Evolutionary conservation across 2,329 filamentous ascomycete species (phyloP).

Genomic region (Trichoderma pleuroti): DNA sequence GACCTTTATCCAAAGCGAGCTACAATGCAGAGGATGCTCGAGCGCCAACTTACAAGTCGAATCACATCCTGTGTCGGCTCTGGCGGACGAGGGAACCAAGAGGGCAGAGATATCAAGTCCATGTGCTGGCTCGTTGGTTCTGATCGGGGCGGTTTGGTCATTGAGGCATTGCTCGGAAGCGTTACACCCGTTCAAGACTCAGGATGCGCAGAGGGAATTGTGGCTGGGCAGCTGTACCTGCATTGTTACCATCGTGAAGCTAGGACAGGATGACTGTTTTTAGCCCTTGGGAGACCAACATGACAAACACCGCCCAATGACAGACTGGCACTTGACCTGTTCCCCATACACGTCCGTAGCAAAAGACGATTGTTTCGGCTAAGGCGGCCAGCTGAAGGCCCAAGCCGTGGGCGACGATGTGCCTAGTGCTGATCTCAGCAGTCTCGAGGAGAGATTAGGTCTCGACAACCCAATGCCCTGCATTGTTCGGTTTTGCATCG

Average conservation of each 20-base stretch:
- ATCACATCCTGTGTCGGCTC: background rate
- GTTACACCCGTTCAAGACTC: background rate
- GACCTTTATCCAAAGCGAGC: background rate
- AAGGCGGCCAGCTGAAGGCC: constrained; percentile 11
- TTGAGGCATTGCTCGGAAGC: background rate
- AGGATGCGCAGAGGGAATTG: background rate
- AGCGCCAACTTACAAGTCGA: background rate
- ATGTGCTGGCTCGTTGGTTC: background rate
- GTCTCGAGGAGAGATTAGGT: constrained; percentile 4
- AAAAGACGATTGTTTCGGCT: background rate
- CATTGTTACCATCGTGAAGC: background rate
- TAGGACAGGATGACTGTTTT: constrained; percentile 6
- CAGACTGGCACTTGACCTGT: background rate
- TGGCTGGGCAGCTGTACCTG: constrained; percentile 6
- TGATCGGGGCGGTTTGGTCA: background rate
- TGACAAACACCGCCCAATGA: constrained; percentile 9
- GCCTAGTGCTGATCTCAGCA: constrained; percentile 15
- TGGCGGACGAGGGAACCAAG: background rate
- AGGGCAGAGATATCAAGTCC: background rate
- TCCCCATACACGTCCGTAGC: background rate
- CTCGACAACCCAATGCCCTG: constrained; percentile 1
- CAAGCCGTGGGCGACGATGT: background rate
- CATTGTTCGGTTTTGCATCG: background rate
- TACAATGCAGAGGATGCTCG: background rate
- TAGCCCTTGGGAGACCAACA: background rate